Percentiles rank a stretch among this genome's conserved stretches.
These are phyloP conservation scores for Entonaema liquescens DNA, from an alignment of 495 filamentous ascomycete genomes.

Conservation along the genomic window DNA sequence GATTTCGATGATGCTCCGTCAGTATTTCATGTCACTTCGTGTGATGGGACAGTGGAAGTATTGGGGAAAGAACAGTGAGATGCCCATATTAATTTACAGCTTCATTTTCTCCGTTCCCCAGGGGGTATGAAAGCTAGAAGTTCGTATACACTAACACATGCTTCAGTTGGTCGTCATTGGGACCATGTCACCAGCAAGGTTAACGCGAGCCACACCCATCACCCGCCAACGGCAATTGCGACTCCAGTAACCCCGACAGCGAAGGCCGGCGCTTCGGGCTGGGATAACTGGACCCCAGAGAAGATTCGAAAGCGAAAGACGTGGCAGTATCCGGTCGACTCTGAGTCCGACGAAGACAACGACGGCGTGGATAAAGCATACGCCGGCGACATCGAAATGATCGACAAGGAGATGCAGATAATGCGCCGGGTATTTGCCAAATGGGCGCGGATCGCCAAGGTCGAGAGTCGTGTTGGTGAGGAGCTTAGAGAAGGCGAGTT, in stretches of 20 bases:
- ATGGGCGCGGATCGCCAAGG: constrained; percentile 76
- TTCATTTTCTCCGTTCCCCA: neutral
- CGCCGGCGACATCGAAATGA: constrained; percentile 35
- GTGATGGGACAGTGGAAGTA: constrained; percentile 77
- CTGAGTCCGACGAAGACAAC: constrained; percentile 47
- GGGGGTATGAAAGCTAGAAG: neutral
- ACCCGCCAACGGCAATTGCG: constrained; percentile 45
- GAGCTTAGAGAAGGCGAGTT: constrained; percentile 63
- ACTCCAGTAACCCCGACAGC: constrained; percentile 42
- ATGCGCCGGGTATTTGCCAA: constrained; percentile 70
- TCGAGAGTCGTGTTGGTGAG: constrained; percentile 59
- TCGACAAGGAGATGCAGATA: constrained; percentile 54
- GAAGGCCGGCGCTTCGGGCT: constrained; percentile 45
- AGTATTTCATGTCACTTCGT: constrained; percentile 87
- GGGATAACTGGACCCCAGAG: constrained; percentile 54
- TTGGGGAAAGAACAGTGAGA: constrained; percentile 60
- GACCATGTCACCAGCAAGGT: constrained; percentile 64
- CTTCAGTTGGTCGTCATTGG: constrained; percentile 67
- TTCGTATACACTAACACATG: constrained; percentile 11
- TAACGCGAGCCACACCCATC: constrained; percentile 50
- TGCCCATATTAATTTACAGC: constrained; percentile 25
- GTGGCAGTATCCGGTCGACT: constrained; percentile 43
- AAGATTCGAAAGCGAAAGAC: constrained; percentile 52
- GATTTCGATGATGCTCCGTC: constrained; percentile 82
- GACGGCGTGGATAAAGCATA: constrained; percentile 38